phyloP scores from a whole-genome alignment of 2,329 filamentous ascomycete species.

The Didymellaceae sp. region DNA sequence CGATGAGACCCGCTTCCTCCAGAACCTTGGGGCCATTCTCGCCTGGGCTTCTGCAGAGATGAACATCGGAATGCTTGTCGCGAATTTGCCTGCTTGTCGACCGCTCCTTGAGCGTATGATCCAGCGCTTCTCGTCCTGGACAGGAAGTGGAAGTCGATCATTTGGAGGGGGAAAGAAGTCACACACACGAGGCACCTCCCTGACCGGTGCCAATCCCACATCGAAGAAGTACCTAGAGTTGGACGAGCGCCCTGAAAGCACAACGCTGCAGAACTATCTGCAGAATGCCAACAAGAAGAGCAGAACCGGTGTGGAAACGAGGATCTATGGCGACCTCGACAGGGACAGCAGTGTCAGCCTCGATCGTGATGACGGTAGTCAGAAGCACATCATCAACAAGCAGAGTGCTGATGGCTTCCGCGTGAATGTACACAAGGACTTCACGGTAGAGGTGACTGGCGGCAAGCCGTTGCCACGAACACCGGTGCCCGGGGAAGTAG shows the following conservation, averaged over 20 bases:
- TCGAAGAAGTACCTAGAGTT: conserved; percentile 18
- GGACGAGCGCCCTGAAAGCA: conserved; percentile 13
- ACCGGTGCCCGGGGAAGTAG: conserved; percentile 5
- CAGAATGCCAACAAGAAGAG: conserved; percentile 4
- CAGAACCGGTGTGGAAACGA: conserved; percentile 15
- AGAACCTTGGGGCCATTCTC: conserved; percentile 18
- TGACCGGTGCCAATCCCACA: not conserved
- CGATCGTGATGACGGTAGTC: conserved; percentile 16
- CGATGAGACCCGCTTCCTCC: conserved; percentile 13
- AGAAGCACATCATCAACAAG: conserved; percentile 14
- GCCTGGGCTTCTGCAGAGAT: conserved; percentile 21
- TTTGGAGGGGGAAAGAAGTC: conserved; percentile 10
- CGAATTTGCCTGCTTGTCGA: conserved; percentile 21
- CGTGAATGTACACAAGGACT: conserved; percentile 16
- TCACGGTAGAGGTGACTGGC: conserved; percentile 15
- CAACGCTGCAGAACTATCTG: conserved; percentile 11
- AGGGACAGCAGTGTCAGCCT: conserved; percentile 12
- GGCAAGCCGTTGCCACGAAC: conserved; percentile 13
- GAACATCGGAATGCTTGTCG: conserved; percentile 23
- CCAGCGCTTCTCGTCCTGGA: conserved; percentile 14
- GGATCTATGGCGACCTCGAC: conserved; percentile 20
- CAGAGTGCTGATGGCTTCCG: conserved; percentile 9
- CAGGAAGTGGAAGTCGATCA: conserved; percentile 7
- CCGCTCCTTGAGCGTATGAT: conserved; percentile 19
- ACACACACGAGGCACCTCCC: not conserved